phyloP scores from a whole-genome alignment of 2,329 filamentous ascomycete species.

The Alternaria triticimaculans region DNA sequence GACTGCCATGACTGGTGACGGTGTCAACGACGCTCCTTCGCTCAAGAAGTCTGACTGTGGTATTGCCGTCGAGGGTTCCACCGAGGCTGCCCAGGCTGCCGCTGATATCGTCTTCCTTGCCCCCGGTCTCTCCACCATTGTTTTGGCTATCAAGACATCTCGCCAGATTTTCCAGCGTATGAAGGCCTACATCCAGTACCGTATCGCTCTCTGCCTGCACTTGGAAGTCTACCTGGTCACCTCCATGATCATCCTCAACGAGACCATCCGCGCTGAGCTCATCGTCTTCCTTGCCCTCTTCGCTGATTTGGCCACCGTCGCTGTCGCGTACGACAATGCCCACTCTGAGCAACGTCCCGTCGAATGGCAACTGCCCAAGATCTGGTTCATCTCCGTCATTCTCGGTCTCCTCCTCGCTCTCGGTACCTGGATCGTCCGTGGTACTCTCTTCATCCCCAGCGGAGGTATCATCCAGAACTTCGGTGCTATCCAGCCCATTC shows the following conservation, averaged over 20 bases:
- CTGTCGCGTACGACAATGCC: slow-evolving; percentile 80
- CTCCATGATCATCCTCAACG: slow-evolving; percentile 81
- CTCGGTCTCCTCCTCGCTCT: slow-evolving; percentile 72
- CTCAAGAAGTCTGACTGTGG: slow-evolving; percentile 78
- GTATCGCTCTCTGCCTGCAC: slow-evolving; percentile 76
- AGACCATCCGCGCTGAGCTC: slow-evolving; percentile 74
- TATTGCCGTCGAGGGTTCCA: slow-evolving; percentile 75
- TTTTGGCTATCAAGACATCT: slow-evolving; percentile 75
- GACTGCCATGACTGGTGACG: slow-evolving; percentile 79
- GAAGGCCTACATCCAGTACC: slow-evolving; percentile 80
- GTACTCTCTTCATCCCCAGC: slow-evolving; percentile 70
- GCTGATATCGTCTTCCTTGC: slow-evolving; percentile 78
- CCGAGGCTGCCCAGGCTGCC: slow-evolving; percentile 74
- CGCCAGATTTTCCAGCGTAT: slow-evolving; percentile 80
- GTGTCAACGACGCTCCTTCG: slow-evolving; percentile 75
- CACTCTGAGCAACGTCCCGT: slow-evolving; percentile 77
- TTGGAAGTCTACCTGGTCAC: slow-evolving; percentile 78
- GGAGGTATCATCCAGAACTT: slow-evolving; percentile 79
- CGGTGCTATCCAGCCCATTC: slow-evolving; percentile 74
- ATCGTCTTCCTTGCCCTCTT: slow-evolving; percentile 82
- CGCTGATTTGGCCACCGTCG: slow-evolving; percentile 79
- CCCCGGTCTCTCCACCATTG: slow-evolving; percentile 73
- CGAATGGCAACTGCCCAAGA: slow-evolving; percentile 82
- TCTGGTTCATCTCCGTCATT: slow-evolving; percentile 76
- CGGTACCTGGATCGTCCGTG: slow-evolving; percentile 76